Percentiles rank a stretch among this genome's conserved stretches.
Conservation (phyloP, 148 eudicot species). For the Heliosperma pusillum region DNA sequence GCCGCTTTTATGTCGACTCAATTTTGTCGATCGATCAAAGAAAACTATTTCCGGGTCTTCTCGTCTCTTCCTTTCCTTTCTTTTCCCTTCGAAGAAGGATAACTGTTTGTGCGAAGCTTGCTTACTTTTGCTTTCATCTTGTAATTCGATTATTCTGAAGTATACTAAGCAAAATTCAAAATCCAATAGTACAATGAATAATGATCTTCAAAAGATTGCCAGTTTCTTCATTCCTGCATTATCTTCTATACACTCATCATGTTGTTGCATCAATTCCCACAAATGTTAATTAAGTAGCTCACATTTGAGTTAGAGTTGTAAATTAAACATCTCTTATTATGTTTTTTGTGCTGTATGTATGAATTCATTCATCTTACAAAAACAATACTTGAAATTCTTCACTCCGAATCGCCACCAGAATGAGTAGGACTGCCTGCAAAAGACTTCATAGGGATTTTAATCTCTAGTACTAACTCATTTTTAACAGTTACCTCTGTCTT, state of each 20-base stretch:
- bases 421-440: constrained; percentile 25
- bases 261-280: not conserved
- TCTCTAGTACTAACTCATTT: constrained; percentile 45
- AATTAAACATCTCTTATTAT: constrained; percentile 18
- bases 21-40: too few species aligned
- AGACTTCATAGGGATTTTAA: constrained; percentile 56
- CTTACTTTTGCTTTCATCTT: too few species aligned
- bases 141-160: too few species aligned
- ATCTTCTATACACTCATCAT: not conserved
- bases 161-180: too few species aligned
- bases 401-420: constrained; percentile 31
- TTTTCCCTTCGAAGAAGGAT: too few species aligned
- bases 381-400: constrained; percentile 1
- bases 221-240: not conserved
- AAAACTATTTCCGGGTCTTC: too few species aligned
- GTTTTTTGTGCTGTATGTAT: constrained; percentile 20
- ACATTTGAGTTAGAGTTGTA: not conserved
- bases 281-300: not conserved
- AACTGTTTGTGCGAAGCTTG: too few species aligned
- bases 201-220: not conserved
- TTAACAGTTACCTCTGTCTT: constrained; percentile 50
- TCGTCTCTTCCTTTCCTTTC: too few species aligned
- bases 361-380: constrained; percentile 19
- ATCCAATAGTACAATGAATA: too few species aligned
- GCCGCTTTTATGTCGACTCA: too few species aligned